Evolutionary conservation across 2,329 filamentous ascomycete genomes (phyloP).

Genomic region (Teratosphaeria destructans): DNA sequence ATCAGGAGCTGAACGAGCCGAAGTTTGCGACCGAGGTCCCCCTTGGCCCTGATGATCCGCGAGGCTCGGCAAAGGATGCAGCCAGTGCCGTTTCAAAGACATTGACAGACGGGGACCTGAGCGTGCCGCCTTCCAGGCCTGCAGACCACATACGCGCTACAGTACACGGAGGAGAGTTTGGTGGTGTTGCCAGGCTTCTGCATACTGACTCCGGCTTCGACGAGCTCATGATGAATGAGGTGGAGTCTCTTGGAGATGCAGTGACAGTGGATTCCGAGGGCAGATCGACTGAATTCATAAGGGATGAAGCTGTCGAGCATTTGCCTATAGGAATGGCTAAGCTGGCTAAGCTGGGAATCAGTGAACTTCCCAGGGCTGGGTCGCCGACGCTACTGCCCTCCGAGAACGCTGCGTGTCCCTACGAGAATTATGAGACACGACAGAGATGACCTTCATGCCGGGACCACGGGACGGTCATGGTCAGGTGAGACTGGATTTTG

Average conservation of each 20-base stretch:
- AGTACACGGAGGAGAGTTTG: not conserved
- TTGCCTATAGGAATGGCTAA: not conserved
- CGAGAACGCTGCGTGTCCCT: not conserved
- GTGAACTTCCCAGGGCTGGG: not conserved
- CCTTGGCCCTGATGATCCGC: not conserved
- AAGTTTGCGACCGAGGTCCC: not conserved
- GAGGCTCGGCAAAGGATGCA: not conserved
- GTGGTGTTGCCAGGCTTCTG: slow-evolving; percentile 3
- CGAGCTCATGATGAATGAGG: slow-evolving; percentile 17
- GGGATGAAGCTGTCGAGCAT: not conserved
- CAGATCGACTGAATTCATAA: not conserved
- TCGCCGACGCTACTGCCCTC: too few relatives aligned
- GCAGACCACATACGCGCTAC: slow-evolving; percentile 4
- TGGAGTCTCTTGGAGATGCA: not conserved
- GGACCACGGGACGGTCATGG: not conserved
- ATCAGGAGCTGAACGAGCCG: not conserved
- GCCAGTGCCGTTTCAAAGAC: too few relatives aligned
- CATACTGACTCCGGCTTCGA: slow-evolving; percentile 31
- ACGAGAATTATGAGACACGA: not conserved
- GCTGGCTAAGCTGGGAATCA: not conserved
- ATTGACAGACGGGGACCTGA: not conserved
- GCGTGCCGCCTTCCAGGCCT: not conserved
- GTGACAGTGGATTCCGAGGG: not conserved
- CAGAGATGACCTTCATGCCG: not conserved
- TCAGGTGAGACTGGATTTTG: not conserved